These are phyloP conservation scores for Brassica incana DNA, from an alignment of 345 rosid species.

Conservation along the genomic window DNA sequence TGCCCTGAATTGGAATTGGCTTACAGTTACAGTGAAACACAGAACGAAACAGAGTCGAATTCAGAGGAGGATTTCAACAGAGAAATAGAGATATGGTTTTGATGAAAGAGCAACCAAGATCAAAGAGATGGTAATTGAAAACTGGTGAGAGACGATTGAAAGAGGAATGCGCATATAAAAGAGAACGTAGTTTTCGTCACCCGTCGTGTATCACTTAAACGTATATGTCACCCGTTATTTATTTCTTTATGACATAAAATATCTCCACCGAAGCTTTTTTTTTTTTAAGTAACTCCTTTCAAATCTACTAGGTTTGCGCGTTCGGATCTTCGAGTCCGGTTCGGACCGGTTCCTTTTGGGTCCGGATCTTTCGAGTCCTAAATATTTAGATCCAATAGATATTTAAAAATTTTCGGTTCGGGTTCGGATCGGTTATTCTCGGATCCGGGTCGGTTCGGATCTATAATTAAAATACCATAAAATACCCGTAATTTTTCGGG, in stretches of 20 bases:
- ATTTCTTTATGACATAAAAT: neutral
- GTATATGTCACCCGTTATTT: neutral
- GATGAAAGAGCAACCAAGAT: neutral
- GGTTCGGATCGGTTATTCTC: no score
- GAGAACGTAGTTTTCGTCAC: neutral
- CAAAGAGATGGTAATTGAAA: neutral
- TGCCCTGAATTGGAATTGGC: neutral
- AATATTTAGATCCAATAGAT: no score
- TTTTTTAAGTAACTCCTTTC: neutral
- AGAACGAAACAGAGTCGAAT: constrained; percentile 8
- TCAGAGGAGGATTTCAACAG: neutral
- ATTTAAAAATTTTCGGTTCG: no score
- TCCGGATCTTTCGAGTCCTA: no score
- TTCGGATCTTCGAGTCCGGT: no score
- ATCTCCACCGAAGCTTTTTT: neutral
- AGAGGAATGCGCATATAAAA: neutral
- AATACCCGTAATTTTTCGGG: no score
- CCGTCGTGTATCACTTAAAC: neutral
- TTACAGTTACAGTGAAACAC: constrained; percentile 13
- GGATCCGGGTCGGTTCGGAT: no score
- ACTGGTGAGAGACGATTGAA: neutral
- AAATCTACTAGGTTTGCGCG: neutral
- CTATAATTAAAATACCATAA: no score
- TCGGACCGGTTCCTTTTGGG: no score
- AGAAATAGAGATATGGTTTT: neutral